These are phyloP conservation scores for Cyberlindnera galapagoensis DNA, from an alignment of 805 yeast genomes.

Conservation along the genomic window DNA sequence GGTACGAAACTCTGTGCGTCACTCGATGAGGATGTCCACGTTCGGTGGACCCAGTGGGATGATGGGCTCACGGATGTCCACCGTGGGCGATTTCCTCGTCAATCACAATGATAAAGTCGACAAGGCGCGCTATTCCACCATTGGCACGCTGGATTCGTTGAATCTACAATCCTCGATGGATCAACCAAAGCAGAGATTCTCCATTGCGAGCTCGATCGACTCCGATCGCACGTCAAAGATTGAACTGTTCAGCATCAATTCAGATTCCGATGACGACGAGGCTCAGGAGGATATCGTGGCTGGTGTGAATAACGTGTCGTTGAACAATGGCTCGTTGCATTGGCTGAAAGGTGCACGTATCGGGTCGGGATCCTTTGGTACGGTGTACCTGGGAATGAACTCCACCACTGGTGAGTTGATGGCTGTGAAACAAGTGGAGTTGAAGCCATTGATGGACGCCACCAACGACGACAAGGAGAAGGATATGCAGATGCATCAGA, in stretches of 20 bases:
- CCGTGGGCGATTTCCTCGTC: conserved; percentile 59
- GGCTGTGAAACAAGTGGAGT: conserved; percentile 93
- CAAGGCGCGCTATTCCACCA: conserved; percentile 30
- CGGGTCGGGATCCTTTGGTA: conserved; percentile 94
- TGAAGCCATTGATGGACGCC: conserved; percentile 41
- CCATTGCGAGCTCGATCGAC: conserved; percentile 19
- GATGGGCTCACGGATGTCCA: conserved; percentile 30
- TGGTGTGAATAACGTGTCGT: conserved; percentile 1
- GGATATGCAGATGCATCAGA: conserved; percentile 30
- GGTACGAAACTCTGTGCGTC: conserved; percentile 74
- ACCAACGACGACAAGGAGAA: conserved; percentile 17
- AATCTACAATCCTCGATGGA: conserved; percentile 27
- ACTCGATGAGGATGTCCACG: conserved; percentile 57
- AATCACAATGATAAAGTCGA: conserved; percentile 52
- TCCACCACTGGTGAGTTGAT: conserved; percentile 88
- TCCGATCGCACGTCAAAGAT: conserved; percentile 21
- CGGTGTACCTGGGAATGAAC: conserved; percentile 88
- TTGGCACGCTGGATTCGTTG: conserved; percentile 24
- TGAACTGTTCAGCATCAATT: conserved; percentile 21
- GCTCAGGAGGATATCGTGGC: conserved; percentile 4
- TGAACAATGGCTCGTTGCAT: conserved; percentile 52
- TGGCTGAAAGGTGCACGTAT: conserved; percentile 94
- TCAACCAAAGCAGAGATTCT: conserved; percentile 22
- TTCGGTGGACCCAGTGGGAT: conserved; percentile 10
- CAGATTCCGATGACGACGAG: conserved; percentile 18